Conservation (phyloP, 768 basidiomycete genomes). For the Leccinum boreale region DNA sequence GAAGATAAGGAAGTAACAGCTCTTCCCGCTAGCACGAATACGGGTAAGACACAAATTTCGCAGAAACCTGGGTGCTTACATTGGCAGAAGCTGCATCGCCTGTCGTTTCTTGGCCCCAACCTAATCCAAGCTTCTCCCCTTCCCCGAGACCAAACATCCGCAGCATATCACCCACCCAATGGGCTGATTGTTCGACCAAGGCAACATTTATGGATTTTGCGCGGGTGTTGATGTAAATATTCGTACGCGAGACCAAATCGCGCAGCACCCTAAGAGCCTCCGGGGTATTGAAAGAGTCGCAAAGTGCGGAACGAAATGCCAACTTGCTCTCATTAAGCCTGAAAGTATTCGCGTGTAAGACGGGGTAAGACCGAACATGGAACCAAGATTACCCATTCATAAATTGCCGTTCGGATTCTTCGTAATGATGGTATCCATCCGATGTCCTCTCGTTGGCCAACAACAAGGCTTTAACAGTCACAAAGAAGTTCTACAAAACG, state of each 20-base stretch:
- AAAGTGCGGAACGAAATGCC: constrained; percentile 81
- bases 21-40: constrained; percentile 66
- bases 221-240: constrained; percentile 79
- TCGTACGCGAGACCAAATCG: constrained; percentile 80
- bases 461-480: constrained; percentile 76
- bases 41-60: background rate
- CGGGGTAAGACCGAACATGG: constrained; percentile 2
- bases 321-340: constrained; percentile 76
- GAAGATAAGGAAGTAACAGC: constrained; percentile 84
- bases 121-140: constrained; percentile 62
- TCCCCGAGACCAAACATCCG: constrained; percentile 79
- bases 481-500: constrained; percentile 83
- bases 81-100: constrained; percentile 34
- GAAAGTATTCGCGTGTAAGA: constrained; percentile 9
- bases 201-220: constrained; percentile 57
- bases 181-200: constrained; percentile 60
- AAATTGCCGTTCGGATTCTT: constrained; percentile 66
- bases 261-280: constrained; percentile 71
- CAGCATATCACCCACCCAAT: constrained; percentile 72
- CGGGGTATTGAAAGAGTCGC: constrained; percentile 97
- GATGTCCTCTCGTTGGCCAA: constrained; percentile 45
- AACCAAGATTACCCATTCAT: constrained; percentile 49
- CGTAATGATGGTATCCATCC: constrained; percentile 65
- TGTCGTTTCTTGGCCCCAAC: constrained; percentile 76
- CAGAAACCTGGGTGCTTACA: constrained; percentile 37